These are phyloP conservation scores for Tulasnella sp. DNA, from an alignment of 768 basidiomycete species.

Conservation along the genomic window DNA sequence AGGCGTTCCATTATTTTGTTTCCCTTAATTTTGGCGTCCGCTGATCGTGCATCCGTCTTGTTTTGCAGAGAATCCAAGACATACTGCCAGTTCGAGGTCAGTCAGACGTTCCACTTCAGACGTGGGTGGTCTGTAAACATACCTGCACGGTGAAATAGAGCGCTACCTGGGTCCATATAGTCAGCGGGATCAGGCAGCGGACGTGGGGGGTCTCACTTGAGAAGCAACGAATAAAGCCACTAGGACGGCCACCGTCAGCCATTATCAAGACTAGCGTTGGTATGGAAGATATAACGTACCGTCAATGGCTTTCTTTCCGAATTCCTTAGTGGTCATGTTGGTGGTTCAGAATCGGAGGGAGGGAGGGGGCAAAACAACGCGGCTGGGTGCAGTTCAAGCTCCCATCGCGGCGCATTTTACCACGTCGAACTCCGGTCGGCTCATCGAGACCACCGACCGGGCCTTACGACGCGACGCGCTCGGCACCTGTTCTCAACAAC, in stretches of 20 bases:
- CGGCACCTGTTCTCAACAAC: neutral
- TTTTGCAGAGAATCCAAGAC: slow-evolving; percentile 53
- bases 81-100: slow-evolving; percentile 43
- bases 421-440: neutral
- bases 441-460: neutral
- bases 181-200: neutral
- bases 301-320: slow-evolving; percentile 15
- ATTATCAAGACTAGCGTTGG: neutral
- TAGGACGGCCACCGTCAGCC: slow-evolving; percentile 18
- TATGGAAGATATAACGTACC: neutral
- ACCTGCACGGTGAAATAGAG: slow-evolving; percentile 69
- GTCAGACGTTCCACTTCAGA: neutral
- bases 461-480: neutral
- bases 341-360: neutral
- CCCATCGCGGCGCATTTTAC: neutral
- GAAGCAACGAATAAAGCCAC: slow-evolving; percentile 43
- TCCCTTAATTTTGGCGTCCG: slow-evolving; percentile 39
- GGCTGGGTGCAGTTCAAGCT: neutral
- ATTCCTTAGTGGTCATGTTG: slow-evolving; percentile 10
- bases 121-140: slow-evolving; percentile 27
- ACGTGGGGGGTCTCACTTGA: slow-evolving; percentile 37
- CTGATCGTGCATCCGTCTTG: slow-evolving; percentile 42
- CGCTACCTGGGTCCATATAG: slow-evolving; percentile 49
- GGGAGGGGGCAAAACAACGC: neutral
- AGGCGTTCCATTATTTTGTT: slow-evolving; percentile 60